Evolutionary conservation across 2,329 filamentous ascomycete species (phyloP).

Genomic region (Calcarisporium arbuscula): DNA sequence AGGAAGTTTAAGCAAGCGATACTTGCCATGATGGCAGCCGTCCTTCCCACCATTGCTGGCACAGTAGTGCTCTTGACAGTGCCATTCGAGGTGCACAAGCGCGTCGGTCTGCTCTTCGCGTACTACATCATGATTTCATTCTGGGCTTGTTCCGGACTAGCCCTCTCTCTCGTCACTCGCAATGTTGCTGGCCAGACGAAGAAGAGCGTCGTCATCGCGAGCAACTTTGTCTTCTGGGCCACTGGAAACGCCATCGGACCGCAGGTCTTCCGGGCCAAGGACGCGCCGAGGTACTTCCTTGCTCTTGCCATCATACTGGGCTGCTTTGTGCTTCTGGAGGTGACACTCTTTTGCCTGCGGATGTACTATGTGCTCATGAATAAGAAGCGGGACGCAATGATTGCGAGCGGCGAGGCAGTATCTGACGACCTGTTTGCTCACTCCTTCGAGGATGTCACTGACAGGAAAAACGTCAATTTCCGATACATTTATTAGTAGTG

Average conservation of each 20-base stretch:
- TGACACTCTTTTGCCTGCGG: conserved; percentile 51
- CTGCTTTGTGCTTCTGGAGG: conserved; percentile 57
- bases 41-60: conserved; percentile 63
- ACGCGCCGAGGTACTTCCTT: conserved; percentile 61
- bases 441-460: conserved; percentile 58
- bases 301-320: conserved; percentile 64
- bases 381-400: conserved; percentile 45
- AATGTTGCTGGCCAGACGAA: conserved; percentile 71
- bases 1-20: conserved; percentile 67
- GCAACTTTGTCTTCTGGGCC: conserved; percentile 66
- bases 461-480: conserved; percentile 55
- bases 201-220: conserved; percentile 60
- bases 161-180: conserved; percentile 60
- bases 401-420: conserved; percentile 33
- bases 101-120: conserved; percentile 61
- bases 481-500: conserved; percentile 52
- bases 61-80: conserved; percentile 69
- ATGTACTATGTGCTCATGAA: conserved; percentile 55
- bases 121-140: conserved; percentile 76
- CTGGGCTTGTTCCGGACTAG: conserved; percentile 66
- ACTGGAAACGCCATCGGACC: conserved; percentile 62
- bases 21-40: conserved; percentile 60
- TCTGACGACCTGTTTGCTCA: conserved; percentile 36
- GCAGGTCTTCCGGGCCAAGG: conserved; percentile 55
- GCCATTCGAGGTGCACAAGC: conserved; percentile 47